These are phyloP conservation scores for Penicillium sp. DNA, from an alignment of 2,329 filamentous ascomycete genomes.

Conservation along the genomic window DNA sequence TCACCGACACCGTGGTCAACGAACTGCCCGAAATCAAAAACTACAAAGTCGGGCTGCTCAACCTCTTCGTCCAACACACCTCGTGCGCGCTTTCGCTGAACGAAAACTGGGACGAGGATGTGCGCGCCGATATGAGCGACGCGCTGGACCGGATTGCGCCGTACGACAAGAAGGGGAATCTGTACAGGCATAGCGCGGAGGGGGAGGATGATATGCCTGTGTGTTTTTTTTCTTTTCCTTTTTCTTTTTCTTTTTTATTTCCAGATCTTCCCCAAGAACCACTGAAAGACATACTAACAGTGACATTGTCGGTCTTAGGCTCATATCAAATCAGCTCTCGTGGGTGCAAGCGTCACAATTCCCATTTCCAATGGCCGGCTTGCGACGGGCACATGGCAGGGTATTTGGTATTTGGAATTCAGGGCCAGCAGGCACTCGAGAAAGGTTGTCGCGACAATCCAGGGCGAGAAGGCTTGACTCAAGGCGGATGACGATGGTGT, in stretches of 20 bases:
- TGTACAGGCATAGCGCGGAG: constrained; percentile 86
- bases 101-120: constrained; percentile 84
- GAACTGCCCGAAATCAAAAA: constrained; percentile 72
- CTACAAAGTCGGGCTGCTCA: constrained; percentile 81
- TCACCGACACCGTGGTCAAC: constrained; percentile 70
- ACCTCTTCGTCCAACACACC: constrained; percentile 94
- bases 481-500: constrained; percentile 2
- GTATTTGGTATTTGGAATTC: constrained; percentile 95
- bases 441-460: constrained; percentile 86
- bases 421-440: constrained; percentile 69
- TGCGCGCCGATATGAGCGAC: constrained; percentile 90
- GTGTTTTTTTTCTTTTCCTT: not conserved
- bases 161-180: constrained; percentile 67
- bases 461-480: constrained; percentile 64
- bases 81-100: constrained; percentile 87
- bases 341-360: constrained; percentile 85
- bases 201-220: constrained; percentile 92
- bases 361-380: constrained; percentile 84
- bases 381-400: constrained; percentile 59
- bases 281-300: not conserved
- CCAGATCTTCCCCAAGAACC: too few relatives aligned
- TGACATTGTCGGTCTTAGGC: constrained; percentile 50
- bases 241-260: too few relatives aligned
- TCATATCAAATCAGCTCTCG: constrained; percentile 85
- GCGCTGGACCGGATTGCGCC: constrained; percentile 87